Evolutionary conservation across 2,329 filamentous ascomycete species (phyloP).

Genomic region (Arachnomyces sp.): DNA sequence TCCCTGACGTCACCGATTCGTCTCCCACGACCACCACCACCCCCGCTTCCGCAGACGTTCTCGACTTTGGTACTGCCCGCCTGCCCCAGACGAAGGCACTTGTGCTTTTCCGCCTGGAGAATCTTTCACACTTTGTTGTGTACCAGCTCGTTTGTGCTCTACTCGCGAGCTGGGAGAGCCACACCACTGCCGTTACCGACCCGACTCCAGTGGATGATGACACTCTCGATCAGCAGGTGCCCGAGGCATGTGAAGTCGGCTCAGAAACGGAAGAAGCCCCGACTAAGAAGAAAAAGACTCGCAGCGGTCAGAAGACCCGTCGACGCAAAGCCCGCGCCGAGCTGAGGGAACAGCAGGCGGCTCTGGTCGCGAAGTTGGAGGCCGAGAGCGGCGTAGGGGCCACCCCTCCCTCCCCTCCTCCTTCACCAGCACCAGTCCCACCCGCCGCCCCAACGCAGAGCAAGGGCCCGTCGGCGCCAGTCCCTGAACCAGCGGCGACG

Average conservation of each 20-base stretch:
- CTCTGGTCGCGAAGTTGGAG: conserved; percentile 6
- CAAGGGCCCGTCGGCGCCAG: background rate
- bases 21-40: conserved; percentile 13
- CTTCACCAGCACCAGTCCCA: conserved; percentile 2
- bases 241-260: conserved; percentile 2
- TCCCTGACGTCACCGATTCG: conserved; percentile 7
- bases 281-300: conserved; percentile 4
- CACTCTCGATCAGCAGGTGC: conserved; percentile 4
- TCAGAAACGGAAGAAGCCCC: conserved; percentile 4
- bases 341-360: conserved; percentile 7
- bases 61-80: conserved; percentile 9
- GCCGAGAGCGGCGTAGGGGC: conserved; percentile 4
- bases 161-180: conserved; percentile 8
- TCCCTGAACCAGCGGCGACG: background rate
- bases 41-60: conserved; percentile 13
- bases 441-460: background rate
- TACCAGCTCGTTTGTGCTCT: conserved; percentile 8
- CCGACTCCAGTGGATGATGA: conserved; percentile 1
- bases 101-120: conserved; percentile 14
- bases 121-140: conserved; percentile 12
- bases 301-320: conserved; percentile 6
- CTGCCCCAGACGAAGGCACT: conserved; percentile 12
- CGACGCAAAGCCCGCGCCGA: conserved; percentile 6
- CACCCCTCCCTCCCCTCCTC: background rate
- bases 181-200: conserved; percentile 2